Evolutionary conservation across 345 rosid genomes (phyloP).

Genomic region (Eucalyptus tenuipes): DNA sequence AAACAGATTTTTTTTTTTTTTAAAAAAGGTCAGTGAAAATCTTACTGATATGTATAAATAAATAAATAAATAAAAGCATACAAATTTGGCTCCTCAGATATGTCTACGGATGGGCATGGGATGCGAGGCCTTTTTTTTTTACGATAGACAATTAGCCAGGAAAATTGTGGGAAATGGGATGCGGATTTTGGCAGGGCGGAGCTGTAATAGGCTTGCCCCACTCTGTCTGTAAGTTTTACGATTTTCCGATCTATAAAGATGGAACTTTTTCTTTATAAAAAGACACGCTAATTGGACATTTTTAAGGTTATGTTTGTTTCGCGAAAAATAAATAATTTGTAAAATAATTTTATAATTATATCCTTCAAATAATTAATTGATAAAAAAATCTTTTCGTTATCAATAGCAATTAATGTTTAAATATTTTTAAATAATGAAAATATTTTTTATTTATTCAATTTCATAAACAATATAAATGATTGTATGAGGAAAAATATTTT

Average conservation of each 20-base stretch:
- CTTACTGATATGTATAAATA: not conserved
- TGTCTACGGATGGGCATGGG: not conserved
- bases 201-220: not conserved
- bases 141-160: not conserved
- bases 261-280: not conserved
- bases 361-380: no score
- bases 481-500: no score
- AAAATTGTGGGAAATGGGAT: no score
- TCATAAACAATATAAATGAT: no score
- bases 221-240: rapidly evolving
- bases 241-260: not conserved
- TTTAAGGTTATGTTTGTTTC: rapidly evolving
- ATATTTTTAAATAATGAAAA: no score
- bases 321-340: no score
- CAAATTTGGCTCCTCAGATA: not conserved
- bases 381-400: no score
- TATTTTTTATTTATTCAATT: no score
- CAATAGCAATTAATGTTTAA: not conserved
- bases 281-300: not conserved
- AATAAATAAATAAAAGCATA: not conserved
- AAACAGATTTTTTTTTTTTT: not conserved
- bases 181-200: not conserved
- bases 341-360: no score
- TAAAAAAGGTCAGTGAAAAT: not conserved
- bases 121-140: not conserved